phyloP scores from a whole-genome alignment of 345 rosid species.

The Zanthoxylum bungeanum region DNA sequence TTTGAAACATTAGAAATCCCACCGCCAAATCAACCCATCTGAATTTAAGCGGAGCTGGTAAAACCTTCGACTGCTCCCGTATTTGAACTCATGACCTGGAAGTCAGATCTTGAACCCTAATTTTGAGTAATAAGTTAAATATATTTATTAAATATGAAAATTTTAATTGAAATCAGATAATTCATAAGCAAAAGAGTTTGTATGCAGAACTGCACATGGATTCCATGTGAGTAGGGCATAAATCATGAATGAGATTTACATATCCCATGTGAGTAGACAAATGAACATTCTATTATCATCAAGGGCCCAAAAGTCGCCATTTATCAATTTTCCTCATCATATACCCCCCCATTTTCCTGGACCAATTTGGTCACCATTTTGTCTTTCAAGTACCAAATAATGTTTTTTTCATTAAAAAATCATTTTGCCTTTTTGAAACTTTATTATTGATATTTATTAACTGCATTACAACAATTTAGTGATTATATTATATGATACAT shows the following conservation, averaged over 20 bases:
- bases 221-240: neutral
- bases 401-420: neutral
- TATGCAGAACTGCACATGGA: neutral
- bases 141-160: too few species aligned
- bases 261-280: neutral
- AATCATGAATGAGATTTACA: neutral
- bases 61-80: too few species aligned
- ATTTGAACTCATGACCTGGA: too few species aligned
- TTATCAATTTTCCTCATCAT: neutral
- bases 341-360: too few species aligned
- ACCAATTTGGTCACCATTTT: neutral
- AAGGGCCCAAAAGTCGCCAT: neutral
- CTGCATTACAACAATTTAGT: neutral
- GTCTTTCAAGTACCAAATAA: neutral
- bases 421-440: neutral
- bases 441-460: constrained; percentile 14
- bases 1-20: too few species aligned
- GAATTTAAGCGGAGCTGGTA: too few species aligned
- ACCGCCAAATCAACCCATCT: too few species aligned
- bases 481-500: neutral
- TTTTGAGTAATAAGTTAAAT: too few species aligned
- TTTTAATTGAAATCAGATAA: neutral
- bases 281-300: neutral
- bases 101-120: too few species aligned
- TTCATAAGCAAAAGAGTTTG: neutral